Evolutionary conservation across 179 eudicot species (phyloP).

Genomic region (Silene coronaria): DNA sequence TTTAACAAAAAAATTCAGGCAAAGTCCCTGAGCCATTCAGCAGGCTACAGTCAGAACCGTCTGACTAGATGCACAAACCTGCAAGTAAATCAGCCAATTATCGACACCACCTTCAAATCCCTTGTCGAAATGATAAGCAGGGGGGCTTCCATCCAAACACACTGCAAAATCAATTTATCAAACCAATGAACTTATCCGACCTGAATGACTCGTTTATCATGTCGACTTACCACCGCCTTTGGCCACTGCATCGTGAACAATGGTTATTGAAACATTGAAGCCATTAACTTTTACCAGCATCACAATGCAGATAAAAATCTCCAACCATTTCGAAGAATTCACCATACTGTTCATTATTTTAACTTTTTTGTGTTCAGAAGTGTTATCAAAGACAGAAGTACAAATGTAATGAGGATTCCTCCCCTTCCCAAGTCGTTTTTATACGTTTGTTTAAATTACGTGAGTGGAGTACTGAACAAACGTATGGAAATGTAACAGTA

Average conservation of each 20-base stretch:
- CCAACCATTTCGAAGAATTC: slow-evolving; percentile 18
- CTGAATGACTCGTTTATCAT: no score
- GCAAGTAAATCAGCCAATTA: slow-evolving; percentile 53
- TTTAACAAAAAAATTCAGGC: neutral
- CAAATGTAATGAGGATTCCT: no score
- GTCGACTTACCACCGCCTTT: slow-evolving; percentile 40
- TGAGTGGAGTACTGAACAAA: no score
- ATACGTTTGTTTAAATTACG: no score
- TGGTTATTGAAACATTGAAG: slow-evolving; percentile 29
- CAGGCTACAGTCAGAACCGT: neutral
- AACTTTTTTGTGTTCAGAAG: no score
- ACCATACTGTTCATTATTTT: no score
- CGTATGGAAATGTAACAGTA: no score
- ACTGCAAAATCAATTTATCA: slow-evolving; percentile 27
- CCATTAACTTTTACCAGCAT: slow-evolving; percentile 30
- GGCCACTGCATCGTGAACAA: slow-evolving; percentile 34
- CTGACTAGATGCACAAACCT: slow-evolving; percentile 21
- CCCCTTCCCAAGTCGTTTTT: no score
- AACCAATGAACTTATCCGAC: no score
- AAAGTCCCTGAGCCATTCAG: no score
- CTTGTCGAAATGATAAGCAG: slow-evolving; percentile 54
- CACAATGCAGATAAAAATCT: slow-evolving; percentile 12
- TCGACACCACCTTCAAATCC: slow-evolving; percentile 50
- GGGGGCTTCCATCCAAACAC: slow-evolving; percentile 73
- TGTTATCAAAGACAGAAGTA: no score